Base-by-base conservation (phyloP, 192 early-diverging fungal genomes). In the Linnemannia hyalina region DNA sequence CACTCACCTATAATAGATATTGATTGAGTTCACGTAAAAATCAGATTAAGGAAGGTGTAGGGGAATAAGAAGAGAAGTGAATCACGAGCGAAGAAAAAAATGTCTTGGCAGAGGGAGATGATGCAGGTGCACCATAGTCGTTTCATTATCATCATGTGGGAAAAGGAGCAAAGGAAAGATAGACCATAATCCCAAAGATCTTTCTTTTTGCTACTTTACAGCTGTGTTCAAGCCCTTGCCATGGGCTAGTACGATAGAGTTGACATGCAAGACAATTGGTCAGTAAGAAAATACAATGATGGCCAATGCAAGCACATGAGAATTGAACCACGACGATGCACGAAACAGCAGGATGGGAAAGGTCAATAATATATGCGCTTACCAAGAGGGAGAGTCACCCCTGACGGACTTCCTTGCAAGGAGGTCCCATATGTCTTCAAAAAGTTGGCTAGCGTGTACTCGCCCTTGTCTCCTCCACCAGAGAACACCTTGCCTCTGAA, bases 401-500 rank as follows among this genome's bases (percentile, higher is more conserved):
- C 90, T 38, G 70, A 78, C 10, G 91, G 88, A 23, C 87, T 89
- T 0, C 91, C 91, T 60, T 40, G 75, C 23, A 87, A 38, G 15
- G 81, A 23, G 22, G 78, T 54, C 0, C 77, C 52, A 52, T 89
- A 90, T 5, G 77, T 88, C 3, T 77, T 78, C 20, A 92, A 49
- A 68, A 92, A 91, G 41, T 91, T 90, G 0, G 82, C 52, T 2
- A 92, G 63, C 0, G 91, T 92, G 46, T 91, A 85, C n/a, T 92
- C 91, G 32, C 68, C 85, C n/a, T 52, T 40, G 60, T 92, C 91
- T 8, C 87, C 90, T 15, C 91, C 91, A 29, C 81, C 81, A 40
- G 89, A 89, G 55, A 92, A 92, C 16, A 86, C 90, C 63, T 92
- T 92, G 35, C 91, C 91, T 47, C 91, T 84, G 68, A 89, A 91